These are phyloP conservation scores for Tagetes erecta DNA, from an alignment of 129 eudicot genomes.

Conservation along the genomic window DNA sequence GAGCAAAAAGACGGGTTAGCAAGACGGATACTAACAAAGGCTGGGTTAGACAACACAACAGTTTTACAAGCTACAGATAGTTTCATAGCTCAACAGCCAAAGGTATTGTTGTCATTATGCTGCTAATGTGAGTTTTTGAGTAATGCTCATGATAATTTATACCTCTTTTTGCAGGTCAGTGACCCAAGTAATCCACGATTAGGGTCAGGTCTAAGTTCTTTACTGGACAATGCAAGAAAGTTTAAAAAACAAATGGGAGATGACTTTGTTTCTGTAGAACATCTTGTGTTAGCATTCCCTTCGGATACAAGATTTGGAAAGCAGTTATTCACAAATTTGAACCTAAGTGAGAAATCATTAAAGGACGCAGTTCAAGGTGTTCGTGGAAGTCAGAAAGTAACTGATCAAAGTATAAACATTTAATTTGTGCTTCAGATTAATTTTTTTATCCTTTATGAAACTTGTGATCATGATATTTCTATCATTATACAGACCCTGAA, in stretches of 20 bases:
- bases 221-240: constrained; percentile 67
- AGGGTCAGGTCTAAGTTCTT: constrained; percentile 59
- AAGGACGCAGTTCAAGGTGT: constrained; percentile 88
- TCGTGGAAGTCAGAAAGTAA: constrained; percentile 95
- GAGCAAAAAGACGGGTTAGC: constrained; percentile 98
- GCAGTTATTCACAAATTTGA: constrained; percentile 54
- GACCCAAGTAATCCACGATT: constrained; percentile 77
- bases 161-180: constrained; percentile 57
- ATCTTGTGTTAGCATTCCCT: constrained; percentile 64
- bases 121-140: not conserved
- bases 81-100: constrained; percentile 82
- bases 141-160: not conserved
- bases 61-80: constrained; percentile 75
- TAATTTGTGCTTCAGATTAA: not conserved
- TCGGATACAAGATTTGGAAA: constrained; percentile 84
- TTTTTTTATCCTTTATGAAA: not conserved
- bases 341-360: constrained; percentile 72
- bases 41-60: constrained; percentile 85
- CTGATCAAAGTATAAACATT: constrained; percentile 74
- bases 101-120: constrained; percentile 41
- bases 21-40: constrained; percentile 83
- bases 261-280: constrained; percentile 90
- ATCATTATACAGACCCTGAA: constrained; percentile 65
- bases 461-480: not conserved
- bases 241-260: constrained; percentile 83